Percentiles rank a stretch among this genome's conserved stretches.
phyloP scores from a whole-genome alignment of 1,284 basidiomycete species.

The Apiotrichum veenhuisii region DNA sequence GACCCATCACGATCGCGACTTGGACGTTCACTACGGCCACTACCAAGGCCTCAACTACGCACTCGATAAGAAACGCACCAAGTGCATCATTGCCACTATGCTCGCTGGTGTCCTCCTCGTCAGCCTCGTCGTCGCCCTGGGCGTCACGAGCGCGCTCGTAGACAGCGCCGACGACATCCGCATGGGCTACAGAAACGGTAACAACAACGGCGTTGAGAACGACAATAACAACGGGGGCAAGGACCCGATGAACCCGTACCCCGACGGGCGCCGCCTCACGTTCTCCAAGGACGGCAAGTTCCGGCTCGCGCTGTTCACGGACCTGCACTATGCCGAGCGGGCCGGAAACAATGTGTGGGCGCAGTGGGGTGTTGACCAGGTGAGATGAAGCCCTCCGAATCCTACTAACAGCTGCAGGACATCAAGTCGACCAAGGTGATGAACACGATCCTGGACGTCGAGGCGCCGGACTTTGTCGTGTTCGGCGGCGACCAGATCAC shows the following conservation, averaged over 20 bases:
- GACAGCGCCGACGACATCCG: too few relatives aligned
- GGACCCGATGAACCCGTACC: slow-evolving; percentile 7
- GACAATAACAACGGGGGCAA: not conserved
- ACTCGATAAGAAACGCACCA: too few relatives aligned
- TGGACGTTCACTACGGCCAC: too few relatives aligned
- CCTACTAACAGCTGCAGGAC: slow-evolving; percentile 13
- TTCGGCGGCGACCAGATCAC: slow-evolving; percentile 27
- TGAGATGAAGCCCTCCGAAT: not conserved
- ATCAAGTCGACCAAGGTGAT: slow-evolving; percentile 17
- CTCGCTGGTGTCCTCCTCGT: too few relatives aligned
- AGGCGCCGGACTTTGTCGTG: slow-evolving; percentile 22
- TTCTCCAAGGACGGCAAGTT: slow-evolving; percentile 17
- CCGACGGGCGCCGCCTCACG: slow-evolving; percentile 11
- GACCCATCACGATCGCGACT: too few relatives aligned
- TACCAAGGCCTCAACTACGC: too few relatives aligned
- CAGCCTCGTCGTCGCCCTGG: too few relatives aligned
- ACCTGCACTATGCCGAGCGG: slow-evolving; percentile 28
- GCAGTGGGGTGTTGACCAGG: slow-evolving; percentile 14
- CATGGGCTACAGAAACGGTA: too few relatives aligned
- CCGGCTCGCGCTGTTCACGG: slow-evolving; percentile 21
- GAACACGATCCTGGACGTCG: slow-evolving; percentile 14
- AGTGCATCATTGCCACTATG: too few relatives aligned
- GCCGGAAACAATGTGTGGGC: slow-evolving; percentile 15
- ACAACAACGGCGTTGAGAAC: too few relatives aligned
- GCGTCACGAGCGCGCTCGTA: too few relatives aligned